Conservation (phyloP, 345 rosid genomes). For the Bretschneidera sinensis region DNA sequence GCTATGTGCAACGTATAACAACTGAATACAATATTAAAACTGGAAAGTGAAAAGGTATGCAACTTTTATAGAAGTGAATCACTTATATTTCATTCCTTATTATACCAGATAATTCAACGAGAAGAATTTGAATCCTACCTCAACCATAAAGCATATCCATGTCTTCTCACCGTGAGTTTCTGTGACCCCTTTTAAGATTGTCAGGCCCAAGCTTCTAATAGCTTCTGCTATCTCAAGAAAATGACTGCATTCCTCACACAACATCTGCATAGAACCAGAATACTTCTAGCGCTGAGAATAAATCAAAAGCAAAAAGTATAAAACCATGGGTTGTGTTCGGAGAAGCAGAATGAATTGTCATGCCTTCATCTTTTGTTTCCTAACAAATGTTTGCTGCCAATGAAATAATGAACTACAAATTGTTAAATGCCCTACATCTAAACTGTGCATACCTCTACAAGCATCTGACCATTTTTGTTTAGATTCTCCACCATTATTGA, state of each 20-base stretch:
- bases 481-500: slow-evolving; percentile 91
- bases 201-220: slow-evolving; percentile 73
- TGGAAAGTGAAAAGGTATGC: not conserved
- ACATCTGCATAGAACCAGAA: slow-evolving; percentile 54
- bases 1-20: not conserved
- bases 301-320: not conserved
- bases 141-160: slow-evolving; percentile 87
- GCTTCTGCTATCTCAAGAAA: slow-evolving; percentile 95
- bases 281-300: slow-evolving; percentile 5
- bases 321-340: not conserved
- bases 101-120: slow-evolving; percentile 9
- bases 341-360: not conserved
- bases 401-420: slow-evolving; percentile 2
- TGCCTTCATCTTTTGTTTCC: slow-evolving; percentile 2
- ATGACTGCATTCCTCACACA: slow-evolving; percentile 85
- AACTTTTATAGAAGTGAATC: not conserved
- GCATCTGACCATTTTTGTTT: slow-evolving; percentile 76
- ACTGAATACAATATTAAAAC: not conserved
- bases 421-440: not conserved
- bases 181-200: slow-evolving; percentile 80
- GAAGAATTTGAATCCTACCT: slow-evolving; percentile 43
- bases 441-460: slow-evolving; percentile 75
- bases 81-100: not conserved
- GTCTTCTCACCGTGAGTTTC: slow-evolving; percentile 74
- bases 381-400: not conserved